A percentile compares a stretch with the other conserved stretches of the same genome.
Evolutionary conservation across 805 yeast species (phyloP).

Genomic region (Huiozyma naganishii): DNA sequence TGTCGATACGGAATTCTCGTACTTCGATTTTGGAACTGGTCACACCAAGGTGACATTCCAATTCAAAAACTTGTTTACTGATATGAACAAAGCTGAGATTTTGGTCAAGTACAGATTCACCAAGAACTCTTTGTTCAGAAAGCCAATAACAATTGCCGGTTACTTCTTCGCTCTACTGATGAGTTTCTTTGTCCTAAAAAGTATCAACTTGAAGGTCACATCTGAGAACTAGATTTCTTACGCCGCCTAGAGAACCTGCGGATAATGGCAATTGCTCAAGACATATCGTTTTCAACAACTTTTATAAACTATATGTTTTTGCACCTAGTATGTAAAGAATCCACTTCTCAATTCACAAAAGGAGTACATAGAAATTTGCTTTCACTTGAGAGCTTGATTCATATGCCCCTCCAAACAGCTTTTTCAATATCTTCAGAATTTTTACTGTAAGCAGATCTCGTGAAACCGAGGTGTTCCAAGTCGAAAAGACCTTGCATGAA

Average conservation of each 20-base stretch:
- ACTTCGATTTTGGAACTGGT: constrained; percentile 66
- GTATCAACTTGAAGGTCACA: constrained; percentile 30
- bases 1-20: constrained; percentile 36
- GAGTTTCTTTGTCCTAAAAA: constrained; percentile 39
- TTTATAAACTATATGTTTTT: too few species aligned
- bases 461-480: constrained; percentile 54
- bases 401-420: constrained; percentile 27
- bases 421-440: constrained; percentile 24
- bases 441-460: constrained; percentile 42
- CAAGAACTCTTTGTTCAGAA: constrained; percentile 39
- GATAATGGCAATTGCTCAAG: too few species aligned
- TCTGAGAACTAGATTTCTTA: too few species aligned
- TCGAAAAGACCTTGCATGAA: constrained; percentile 69
- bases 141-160: constrained; percentile 57
- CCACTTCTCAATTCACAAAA: too few species aligned
- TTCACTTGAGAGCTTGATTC: background rate
- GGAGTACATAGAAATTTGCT: too few species aligned
- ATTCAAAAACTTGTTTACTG: constrained; percentile 58
- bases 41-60: constrained; percentile 61
- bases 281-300: background rate
- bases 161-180: constrained; percentile 51
- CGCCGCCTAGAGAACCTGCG: too few species aligned
- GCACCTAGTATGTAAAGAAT: too few species aligned
- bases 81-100: constrained; percentile 45
- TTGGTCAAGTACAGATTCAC: constrained; percentile 56